Conservation (phyloP, 2,329 filamentous ascomycete species). For the Coniochaeta hoffmannii region DNA sequence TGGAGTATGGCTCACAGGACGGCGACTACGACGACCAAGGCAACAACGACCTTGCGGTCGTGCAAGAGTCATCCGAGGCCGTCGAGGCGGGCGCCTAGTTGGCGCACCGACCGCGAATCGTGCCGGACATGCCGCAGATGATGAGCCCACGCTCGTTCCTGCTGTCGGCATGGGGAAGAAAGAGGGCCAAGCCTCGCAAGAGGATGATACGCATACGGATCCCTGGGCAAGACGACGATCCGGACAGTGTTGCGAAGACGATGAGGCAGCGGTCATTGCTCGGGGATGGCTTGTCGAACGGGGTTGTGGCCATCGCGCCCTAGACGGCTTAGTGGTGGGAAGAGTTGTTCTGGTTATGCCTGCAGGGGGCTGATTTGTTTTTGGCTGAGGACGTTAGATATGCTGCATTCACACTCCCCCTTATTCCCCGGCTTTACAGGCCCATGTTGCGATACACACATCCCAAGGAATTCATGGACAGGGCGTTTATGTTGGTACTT, state of each 20-base stretch:
- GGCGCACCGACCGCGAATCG: conserved; percentile 14
- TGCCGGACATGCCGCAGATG: conserved; percentile 11
- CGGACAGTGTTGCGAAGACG: neutral
- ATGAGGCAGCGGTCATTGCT: neutral
- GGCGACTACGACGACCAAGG: conserved; percentile 31
- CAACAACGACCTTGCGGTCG: conserved; percentile 35
- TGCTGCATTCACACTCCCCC: neutral
- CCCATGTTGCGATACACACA: neutral
- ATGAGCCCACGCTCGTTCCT: conserved; percentile 19
- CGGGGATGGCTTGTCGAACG: neutral
- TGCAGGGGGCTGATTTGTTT: neutral
- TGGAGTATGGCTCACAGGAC: conserved; percentile 51
- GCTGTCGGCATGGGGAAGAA: conserved; percentile 15
- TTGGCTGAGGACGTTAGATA: neutral
- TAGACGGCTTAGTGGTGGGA: neutral
- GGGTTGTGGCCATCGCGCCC: neutral
- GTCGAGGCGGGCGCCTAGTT: conserved; percentile 28
- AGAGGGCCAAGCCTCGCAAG: neutral
- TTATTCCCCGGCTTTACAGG: neutral
- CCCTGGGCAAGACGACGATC: neutral
- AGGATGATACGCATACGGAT: neutral
- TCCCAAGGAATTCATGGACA: neutral
- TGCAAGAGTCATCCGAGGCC: conserved; percentile 37
- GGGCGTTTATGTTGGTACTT: neutral
- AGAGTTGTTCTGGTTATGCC: neutral